phyloP scores from a whole-genome alignment of 495 filamentous ascomycete genomes.

The Polyplosphaeria fusca region DNA sequence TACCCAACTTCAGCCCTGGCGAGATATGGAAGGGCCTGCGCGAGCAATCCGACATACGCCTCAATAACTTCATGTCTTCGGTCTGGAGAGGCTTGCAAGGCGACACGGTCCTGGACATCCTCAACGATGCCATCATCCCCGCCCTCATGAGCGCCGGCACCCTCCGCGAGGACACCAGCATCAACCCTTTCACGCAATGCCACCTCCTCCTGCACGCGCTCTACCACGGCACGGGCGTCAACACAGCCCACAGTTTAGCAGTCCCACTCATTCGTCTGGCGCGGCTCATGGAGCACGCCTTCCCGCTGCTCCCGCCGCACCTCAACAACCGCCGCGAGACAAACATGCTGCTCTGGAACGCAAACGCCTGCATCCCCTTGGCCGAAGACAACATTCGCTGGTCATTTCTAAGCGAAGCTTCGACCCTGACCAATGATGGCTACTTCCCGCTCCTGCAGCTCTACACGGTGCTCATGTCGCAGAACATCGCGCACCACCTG shows the following conservation, averaged over 20 bases:
- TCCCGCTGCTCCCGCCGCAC: neutral
- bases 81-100: neutral
- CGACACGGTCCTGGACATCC: neutral
- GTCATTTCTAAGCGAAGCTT: constrained; percentile 8
- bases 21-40: constrained; percentile 6
- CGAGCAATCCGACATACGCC: neutral
- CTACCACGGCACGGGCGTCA: neutral
- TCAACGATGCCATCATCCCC: neutral
- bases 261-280: constrained; percentile 7
- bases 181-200: neutral
- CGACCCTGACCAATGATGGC: neutral
- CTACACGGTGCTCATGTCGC: constrained; percentile 16
- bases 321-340: neutral
- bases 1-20: neutral
- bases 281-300: constrained; percentile 1
- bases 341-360: constrained; percentile 13
- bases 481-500: constrained; percentile 6
- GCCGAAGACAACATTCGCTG: neutral
- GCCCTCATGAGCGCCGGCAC: neutral
- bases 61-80: neutral
- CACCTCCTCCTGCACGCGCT: neutral
- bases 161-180: neutral
- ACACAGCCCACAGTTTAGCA: neutral
- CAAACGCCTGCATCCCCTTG: constrained; percentile 1
- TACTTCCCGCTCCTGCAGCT: constrained; percentile 11